These are phyloP conservation scores for Vicia faba DNA, from an alignment of 306 rosid species.

Conservation along the genomic window DNA sequence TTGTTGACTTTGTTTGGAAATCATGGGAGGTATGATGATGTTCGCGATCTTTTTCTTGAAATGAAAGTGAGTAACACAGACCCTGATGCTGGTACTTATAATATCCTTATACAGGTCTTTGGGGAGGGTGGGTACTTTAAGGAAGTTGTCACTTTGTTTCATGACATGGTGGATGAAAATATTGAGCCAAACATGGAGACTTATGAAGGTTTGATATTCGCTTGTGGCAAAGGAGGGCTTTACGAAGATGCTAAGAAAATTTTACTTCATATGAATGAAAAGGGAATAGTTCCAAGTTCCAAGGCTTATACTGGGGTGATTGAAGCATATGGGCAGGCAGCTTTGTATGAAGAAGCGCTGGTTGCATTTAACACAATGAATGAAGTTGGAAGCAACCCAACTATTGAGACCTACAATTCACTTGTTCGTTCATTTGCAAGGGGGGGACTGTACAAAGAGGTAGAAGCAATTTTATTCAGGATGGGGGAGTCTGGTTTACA, in stretches of 20 bases:
- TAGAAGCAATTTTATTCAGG: constrained; percentile 57
- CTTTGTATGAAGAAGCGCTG: constrained; percentile 85
- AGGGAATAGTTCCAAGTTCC: constrained; percentile 78
- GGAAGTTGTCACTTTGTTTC: constrained; percentile 96
- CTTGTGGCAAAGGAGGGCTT: constrained; percentile 97
- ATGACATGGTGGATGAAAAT: constrained; percentile 93
- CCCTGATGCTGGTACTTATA: constrained; percentile 86
- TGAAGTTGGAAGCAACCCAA: constrained; percentile 77
- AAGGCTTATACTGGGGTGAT: constrained; percentile 77
- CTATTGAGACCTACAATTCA: constrained; percentile 74
- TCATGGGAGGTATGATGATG: constrained; percentile 85
- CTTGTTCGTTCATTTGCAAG: constrained; percentile 68
- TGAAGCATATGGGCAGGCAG: constrained; percentile 90
- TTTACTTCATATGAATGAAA: constrained; percentile 67
- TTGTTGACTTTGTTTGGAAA: constrained; percentile 81
- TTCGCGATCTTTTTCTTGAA: constrained; percentile 88
- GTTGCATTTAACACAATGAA: constrained; percentile 95
- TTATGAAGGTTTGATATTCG: constrained; percentile 82
- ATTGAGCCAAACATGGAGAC: constrained; percentile 92
- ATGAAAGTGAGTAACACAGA: constrained; percentile 91
- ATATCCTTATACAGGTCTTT: constrained; percentile 90
- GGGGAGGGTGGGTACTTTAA: constrained; percentile 96
- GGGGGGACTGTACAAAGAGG: constrained; percentile 86
- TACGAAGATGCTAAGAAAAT: constrained; percentile 82
- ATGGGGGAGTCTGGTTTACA: constrained; percentile 64